Evolutionary conservation across 2,329 filamentous ascomycete genomes (phyloP).

Genomic region (Diaporthe sp.): DNA sequence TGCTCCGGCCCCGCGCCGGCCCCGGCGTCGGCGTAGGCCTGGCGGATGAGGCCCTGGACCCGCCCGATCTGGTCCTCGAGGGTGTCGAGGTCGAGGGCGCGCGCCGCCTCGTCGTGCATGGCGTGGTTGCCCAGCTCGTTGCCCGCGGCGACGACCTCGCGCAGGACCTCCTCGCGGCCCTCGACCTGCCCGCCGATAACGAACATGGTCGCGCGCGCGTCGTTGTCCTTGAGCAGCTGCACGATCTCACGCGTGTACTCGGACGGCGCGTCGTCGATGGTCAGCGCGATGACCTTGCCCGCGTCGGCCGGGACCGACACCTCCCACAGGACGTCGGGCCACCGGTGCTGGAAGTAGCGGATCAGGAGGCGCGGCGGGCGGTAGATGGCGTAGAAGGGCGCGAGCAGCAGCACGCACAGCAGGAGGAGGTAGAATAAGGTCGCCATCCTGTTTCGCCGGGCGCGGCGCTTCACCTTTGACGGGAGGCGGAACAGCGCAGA

Average conservation of each 20-base stretch:
- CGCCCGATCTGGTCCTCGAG: constrained; percentile 73
- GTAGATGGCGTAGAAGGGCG: constrained; percentile 79
- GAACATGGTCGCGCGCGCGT: constrained; percentile 87
- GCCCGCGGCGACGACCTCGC: constrained; percentile 70
- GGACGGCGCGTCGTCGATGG: constrained; percentile 89
- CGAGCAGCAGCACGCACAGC: constrained; percentile 51
- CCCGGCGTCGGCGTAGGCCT: constrained; percentile 66
- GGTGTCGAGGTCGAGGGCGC: constrained; percentile 68
- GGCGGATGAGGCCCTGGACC: constrained; percentile 73
- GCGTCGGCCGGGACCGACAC: constrained; percentile 60
- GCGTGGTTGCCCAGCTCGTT: constrained; percentile 89
- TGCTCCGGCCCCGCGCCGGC: constrained; percentile 56
- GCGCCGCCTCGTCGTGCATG: constrained; percentile 86
- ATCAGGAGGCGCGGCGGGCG: constrained; percentile 83
- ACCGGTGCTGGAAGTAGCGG: constrained; percentile 76
- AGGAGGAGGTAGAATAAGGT: constrained; percentile 62
- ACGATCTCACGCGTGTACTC: constrained; percentile 79
- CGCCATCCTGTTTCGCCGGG: constrained; percentile 70
- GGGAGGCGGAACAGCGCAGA: constrained; percentile 67
- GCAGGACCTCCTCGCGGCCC: constrained; percentile 64
- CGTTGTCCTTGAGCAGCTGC: constrained; percentile 73
- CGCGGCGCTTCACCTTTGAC: constrained; percentile 68
- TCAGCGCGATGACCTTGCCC: constrained; percentile 81
- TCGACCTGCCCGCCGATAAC: constrained; percentile 84
- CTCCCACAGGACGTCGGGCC: constrained; percentile 86